Evolutionary conservation across 345 rosid species (phyloP), one percentile per base, ranked within the genome.

Genomic region (Syzygium oleosum): DNA sequence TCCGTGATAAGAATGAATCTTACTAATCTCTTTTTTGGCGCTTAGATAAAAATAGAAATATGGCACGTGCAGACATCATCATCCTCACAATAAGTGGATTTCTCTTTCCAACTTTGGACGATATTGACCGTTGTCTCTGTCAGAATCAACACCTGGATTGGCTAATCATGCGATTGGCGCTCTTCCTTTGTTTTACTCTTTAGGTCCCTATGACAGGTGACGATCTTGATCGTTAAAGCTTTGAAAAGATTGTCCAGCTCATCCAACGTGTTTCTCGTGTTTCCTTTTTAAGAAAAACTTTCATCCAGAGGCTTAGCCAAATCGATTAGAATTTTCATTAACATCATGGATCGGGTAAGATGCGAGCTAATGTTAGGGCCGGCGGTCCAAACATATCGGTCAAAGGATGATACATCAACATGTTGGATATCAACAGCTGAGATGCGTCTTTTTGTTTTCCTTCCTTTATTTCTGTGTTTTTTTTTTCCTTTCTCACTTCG

Each of bases 401-500:
- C 17, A 27, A 59, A 59, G 29, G 68, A 59, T 59, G 68, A 56
- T 56, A 56, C n/a, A 56, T 56, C n/a, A 56, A 56, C n/a, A 56
- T 0, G 61, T 56, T 56, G n/a, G 61, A 23, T 56, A 22, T 56
- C 61, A 4, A 56, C n/a, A 22, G 61, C 61, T 23, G 61, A 56
- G n/a, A 56, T 9, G 61, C 23, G 61, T 56, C 61, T 23, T 56
- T 56, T 56, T 56, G 23, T 23, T 56, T 56, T 2, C 23, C 1
- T 22, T 56, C 27, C 61, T 3, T 55, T 55, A n/a, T n/a, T 56
- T 54, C 4, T 54, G 7, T 1, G 0, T 55, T 7, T 56, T 22
- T 4, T 1, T 3, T 23, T 53, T 16, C 2, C 2, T 53, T 53
- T 56, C 4, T 4, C 0, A 27, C n/a, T 4, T 22, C 61, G 61